phyloP scores from a whole-genome alignment of 2,329 filamentous ascomycete species.

The Claviceps sp. region DNA sequence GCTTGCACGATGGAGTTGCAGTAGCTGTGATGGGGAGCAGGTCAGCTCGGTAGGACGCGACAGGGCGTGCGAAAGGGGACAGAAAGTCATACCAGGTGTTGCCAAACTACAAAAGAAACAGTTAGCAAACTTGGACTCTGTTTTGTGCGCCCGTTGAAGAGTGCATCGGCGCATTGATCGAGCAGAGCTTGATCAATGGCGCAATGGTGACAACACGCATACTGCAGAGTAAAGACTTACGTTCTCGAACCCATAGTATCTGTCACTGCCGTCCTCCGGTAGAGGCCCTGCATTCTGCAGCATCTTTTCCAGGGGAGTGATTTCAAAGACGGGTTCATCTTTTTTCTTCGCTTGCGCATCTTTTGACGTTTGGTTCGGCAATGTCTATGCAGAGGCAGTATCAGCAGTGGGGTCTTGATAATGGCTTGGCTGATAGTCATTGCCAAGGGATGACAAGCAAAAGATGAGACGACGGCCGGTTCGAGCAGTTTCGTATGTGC shows the following conservation, averaged over 20 bases:
- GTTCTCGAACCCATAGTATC: slow-evolving; percentile 97
- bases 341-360: slow-evolving; percentile 40
- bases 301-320: slow-evolving; percentile 58
- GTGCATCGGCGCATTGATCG: background rate
- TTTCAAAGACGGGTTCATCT: slow-evolving; percentile 42
- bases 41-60: background rate
- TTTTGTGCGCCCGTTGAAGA: background rate
- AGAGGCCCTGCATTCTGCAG: slow-evolving; percentile 69
- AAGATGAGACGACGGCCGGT: background rate
- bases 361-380: slow-evolving; percentile 28
- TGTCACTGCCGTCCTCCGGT: slow-evolving; percentile 81
- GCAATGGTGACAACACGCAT: background rate
- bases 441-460: background rate
- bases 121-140: background rate
- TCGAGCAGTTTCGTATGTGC: background rate
- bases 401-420: slow-evolving; percentile 17
- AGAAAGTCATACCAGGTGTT: slow-evolving; percentile 68
- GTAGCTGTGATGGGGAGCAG: slow-evolving; percentile 47
- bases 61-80: background rate
- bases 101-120: slow-evolving; percentile 54
- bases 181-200: background rate
- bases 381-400: slow-evolving; percentile 24
- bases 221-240: slow-evolving; percentile 39
- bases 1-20: slow-evolving; percentile 98
- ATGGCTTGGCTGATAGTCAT: slow-evolving; percentile 1